A percentile compares a stretch with the other conserved stretches of the same genome.
Evolutionary conservation across 2,329 filamentous ascomycete species (phyloP).

Genomic region (Chaetomium globosum): DNA sequence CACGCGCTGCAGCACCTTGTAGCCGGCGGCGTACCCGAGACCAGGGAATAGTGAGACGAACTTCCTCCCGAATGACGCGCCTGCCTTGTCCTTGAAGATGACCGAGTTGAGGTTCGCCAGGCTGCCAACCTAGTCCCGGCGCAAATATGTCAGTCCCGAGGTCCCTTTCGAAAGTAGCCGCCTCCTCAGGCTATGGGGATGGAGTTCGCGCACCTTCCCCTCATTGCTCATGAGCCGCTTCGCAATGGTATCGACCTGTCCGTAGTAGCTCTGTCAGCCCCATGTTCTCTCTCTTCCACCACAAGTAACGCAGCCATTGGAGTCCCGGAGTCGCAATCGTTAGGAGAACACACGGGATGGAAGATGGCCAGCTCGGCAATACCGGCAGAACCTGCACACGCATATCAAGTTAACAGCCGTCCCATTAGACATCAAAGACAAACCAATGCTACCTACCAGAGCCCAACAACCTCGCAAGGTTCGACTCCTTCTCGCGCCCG

Average conservation of each 20-base stretch:
- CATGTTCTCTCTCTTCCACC: not conserved
- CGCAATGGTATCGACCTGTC: slow-evolving; percentile 91
- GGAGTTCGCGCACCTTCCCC: slow-evolving; percentile 58
- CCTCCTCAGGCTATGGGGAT: not conserved
- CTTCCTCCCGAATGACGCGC: slow-evolving; percentile 69
- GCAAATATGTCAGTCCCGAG: slow-evolving; percentile 8
- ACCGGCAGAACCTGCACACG: slow-evolving; percentile 74
- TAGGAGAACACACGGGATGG: slow-evolving; percentile 69
- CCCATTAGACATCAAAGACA: not conserved
- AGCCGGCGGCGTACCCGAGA: slow-evolving; percentile 93
- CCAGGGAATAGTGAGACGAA: slow-evolving; percentile 97
- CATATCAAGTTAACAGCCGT: slow-evolving; percentile 21
- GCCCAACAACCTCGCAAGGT: slow-evolving; percentile 81
- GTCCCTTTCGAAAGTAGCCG: not conserved
- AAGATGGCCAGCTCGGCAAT: slow-evolving; percentile 92
- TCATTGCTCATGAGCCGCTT: slow-evolving; percentile 99
- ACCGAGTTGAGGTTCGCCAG: slow-evolving; percentile 76
- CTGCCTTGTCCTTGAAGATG: slow-evolving; percentile 88
- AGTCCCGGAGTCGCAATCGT: slow-evolving; percentile 4
- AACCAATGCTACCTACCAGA: slow-evolving; percentile 65
- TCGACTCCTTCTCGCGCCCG: slow-evolving; percentile 76
- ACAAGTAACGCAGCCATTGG: not conserved
- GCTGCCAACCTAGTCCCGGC: slow-evolving; percentile 53
- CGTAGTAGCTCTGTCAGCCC: slow-evolving; percentile 23
- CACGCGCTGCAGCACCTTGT: slow-evolving; percentile 95